Evolutionary conservation across 768 basidiomycete genomes (phyloP), one percentile per base, ranked within the genome.

Genomic region (Tricholoma sp.): DNA sequence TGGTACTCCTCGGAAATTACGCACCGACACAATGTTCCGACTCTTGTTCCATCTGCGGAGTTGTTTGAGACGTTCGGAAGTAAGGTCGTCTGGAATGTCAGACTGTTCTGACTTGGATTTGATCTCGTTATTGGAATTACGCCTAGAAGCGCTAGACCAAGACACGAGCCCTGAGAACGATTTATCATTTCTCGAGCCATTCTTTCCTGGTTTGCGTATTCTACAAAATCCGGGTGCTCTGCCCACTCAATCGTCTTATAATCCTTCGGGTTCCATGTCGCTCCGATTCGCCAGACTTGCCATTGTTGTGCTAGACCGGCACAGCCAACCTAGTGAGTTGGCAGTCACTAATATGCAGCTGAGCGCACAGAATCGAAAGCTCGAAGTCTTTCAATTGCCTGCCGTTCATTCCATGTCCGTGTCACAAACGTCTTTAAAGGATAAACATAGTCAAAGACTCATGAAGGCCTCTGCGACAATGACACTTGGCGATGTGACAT

Each of bases 1-100:
- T 45, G 91, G 91, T 4, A 69, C 77, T 8, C 87, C 90, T 7
- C 80, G 87, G 47, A 66, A 76, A 34, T 66, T 92, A 50, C 88
- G 94, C 24, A 80, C 80, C 24, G 85, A 90, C 59, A 70, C 80
- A 0, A 77, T 80, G 1, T 94, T 93, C 76, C 85, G 84, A 61
- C 82, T 95, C 52, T 72, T 95, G 18, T 85, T 89, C 58, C 86
- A 92, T 63, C 76, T 96, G 28, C 85, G 94, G 42, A 80, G 83
- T 60, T 82, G 80, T 65, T 66, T 89, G 12, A 78, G 82, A 69
- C 70, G 74, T 48, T 52, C 81, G 32, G 65, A 68, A 41, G 61
- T 62, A 10, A 53, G 57, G 10, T 68, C 75, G 51, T 68, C 69
- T 13, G 61, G 64, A 39, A 55, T 50, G 3, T 29, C 37, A 29